A percentile compares a stretch with the other conserved stretches of the same genome.
Evolutionary conservation across 768 basidiomycete genomes (phyloP).

Genomic region (Podaxis rugospora): DNA sequence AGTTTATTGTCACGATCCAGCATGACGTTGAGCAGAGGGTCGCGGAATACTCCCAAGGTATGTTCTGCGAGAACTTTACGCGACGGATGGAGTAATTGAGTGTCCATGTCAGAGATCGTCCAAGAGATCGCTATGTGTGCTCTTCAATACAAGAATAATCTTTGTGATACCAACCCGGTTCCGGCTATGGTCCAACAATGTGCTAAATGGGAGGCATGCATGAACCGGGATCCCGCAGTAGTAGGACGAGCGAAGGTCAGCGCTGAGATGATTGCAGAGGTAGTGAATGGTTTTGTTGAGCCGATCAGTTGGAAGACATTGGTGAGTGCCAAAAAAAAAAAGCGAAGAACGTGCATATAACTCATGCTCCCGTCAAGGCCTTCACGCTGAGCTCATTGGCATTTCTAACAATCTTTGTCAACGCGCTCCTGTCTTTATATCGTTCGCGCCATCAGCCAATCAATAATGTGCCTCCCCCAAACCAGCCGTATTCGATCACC

Average conservation of each 20-base stretch:
- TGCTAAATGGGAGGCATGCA: constrained; percentile 87
- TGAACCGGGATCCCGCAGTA: constrained; percentile 90
- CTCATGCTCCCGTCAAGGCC: constrained; percentile 33
- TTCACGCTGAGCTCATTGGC: constrained; percentile 74
- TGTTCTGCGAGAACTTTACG: constrained; percentile 18
- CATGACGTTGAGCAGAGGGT: constrained; percentile 86
- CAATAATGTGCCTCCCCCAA: constrained; percentile 24
- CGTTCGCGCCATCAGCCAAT: constrained; percentile 58
- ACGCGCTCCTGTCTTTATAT: constrained; percentile 74
- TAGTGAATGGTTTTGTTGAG: constrained; percentile 95
- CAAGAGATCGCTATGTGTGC: constrained; percentile 91
- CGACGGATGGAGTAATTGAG: background rate
- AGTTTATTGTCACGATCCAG: constrained; percentile 87
- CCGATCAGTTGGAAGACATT: constrained; percentile 97
- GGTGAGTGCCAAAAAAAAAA: constrained; percentile 40
- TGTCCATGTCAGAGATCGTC: constrained; percentile 61
- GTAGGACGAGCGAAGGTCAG: constrained; percentile 87
- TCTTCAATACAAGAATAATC: constrained; percentile 73
- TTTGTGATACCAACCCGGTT: constrained; percentile 69
- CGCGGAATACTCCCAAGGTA: constrained; percentile 85
- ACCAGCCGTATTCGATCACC: constrained; percentile 34
- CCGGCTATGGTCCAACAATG: constrained; percentile 90
- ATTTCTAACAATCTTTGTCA: constrained; percentile 77
- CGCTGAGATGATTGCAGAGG: constrained; percentile 93
- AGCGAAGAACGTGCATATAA: constrained; percentile 5